A percentile compares a stretch with the other conserved stretches of the same genome.
Conservation (phyloP, 106 monocot species). For the Dendrobium nobile region DNA sequence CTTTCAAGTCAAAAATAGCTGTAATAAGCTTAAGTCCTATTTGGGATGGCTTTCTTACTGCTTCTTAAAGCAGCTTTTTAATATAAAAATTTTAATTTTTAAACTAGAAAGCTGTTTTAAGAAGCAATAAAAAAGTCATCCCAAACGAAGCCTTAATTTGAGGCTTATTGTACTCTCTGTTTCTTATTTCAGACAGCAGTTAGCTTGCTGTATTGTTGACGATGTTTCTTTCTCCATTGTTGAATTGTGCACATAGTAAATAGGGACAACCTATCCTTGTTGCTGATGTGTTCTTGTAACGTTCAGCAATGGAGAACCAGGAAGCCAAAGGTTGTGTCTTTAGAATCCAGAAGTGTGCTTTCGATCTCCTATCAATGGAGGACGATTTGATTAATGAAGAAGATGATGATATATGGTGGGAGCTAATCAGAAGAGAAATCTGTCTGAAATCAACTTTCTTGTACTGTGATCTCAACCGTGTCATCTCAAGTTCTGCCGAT, state of each 20-base stretch:
- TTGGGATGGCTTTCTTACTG: no score
- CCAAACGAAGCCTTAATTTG: neutral
- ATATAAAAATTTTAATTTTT: no score
- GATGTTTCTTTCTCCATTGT: neutral
- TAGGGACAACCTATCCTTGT: neutral
- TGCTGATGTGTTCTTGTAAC: neutral
- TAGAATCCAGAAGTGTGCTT: constrained; percentile 37
- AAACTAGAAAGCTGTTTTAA: no score
- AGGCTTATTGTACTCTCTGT: neutral
- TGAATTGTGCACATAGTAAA: neutral
- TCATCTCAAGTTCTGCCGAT: constrained; percentile 35
- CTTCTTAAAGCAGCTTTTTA: no score
- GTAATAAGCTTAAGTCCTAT: neutral
- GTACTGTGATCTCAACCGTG: constrained; percentile 59
- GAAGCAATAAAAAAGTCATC: no score
- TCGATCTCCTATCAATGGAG: constrained; percentile 49
- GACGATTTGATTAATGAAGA: constrained; percentile 28
- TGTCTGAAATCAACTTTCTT: constrained; percentile 64
- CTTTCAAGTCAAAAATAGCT: neutral
- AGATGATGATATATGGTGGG: constrained; percentile 30
- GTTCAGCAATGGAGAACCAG: constrained; percentile 21
- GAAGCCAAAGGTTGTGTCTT: constrained; percentile 36
- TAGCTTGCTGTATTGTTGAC: neutral
- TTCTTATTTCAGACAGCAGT: neutral
- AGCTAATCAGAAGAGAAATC: constrained; percentile 49